phyloP scores from a whole-genome alignment of 306 rosid species.

The Acacia melanoxylon region DNA sequence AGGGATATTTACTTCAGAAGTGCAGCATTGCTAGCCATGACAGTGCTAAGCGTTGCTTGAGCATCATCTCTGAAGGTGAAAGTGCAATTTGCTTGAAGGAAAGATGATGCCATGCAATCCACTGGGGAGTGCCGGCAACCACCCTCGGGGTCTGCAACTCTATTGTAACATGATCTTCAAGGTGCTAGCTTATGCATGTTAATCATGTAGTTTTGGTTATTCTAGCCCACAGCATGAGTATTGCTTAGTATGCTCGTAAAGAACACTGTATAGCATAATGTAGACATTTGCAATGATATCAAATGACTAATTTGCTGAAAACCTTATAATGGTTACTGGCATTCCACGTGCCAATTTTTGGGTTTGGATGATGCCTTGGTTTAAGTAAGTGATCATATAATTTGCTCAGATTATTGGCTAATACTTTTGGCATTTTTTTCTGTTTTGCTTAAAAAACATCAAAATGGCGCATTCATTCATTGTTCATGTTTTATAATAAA shows the following conservation, averaged over 20 bases:
- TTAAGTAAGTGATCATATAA: background rate
- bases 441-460: no score
- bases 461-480: no score
- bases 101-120: slow-evolving; percentile 24
- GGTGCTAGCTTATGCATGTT: background rate
- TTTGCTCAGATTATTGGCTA: background rate
- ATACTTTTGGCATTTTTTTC: no score
- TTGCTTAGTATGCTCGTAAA: slow-evolving; percentile 5
- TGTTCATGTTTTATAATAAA: no score
- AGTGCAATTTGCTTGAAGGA: slow-evolving; percentile 6
- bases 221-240: background rate
- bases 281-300: slow-evolving; percentile 29
- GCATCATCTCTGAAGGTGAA: slow-evolving; percentile 23
- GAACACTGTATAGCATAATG: slow-evolving; percentile 5
- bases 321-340: background rate
- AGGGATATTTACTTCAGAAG: slow-evolving; percentile 63
- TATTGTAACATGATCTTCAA: slow-evolving; percentile 8
- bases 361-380: background rate
- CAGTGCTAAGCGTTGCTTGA: slow-evolving; percentile 71
- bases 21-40: slow-evolving; percentile 62
- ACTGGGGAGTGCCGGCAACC: slow-evolving; percentile 28
- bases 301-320: background rate
- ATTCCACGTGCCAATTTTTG: background rate
- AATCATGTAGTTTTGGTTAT: background rate
- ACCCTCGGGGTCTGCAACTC: background rate